Evolutionary conservation across 305 asterid species (phyloP), one percentile per base, ranked within the genome.

Genomic region (Plantago coronopus): DNA sequence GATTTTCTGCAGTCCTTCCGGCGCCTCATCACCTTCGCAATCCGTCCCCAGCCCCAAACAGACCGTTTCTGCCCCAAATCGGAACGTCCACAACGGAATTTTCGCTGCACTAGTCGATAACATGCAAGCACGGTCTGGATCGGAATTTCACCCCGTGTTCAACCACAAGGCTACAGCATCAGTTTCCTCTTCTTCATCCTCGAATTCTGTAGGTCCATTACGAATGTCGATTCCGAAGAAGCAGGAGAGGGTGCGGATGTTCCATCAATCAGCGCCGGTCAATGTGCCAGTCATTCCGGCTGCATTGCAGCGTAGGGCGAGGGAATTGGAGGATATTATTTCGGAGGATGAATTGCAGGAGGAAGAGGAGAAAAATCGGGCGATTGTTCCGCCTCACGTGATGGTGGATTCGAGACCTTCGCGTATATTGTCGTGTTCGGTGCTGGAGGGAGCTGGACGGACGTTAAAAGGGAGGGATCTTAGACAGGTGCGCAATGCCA

Each of bases 391-490:
- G 47, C 95, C 95, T 53, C 95, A 87, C 51, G 86, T 82, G 78
- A 29, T 87, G 65, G 79, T 82, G 62, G 85, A 70, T 7, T 57
- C 82, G 7, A 84, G 78, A 65, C 57, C 72, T 29, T 66, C 83
- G 42, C 83, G 82, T 57, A 37, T 68, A 73, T 58, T 76, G 62
- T 68, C 93, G 12, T 80, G 73, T 69, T 87, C 93, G 27, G 88
- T 87, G 57, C 56, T 87, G 70, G 95, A 87, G 68, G 95, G 95
- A 0, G 75, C 65, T 3, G 95, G 95, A 15, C 71, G 95, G 85
- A 87, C 91, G 19, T 69, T 87, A 72, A 87, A 84, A 69, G 95
- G 95, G 59, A 79, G 89, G 74, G 95, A 87, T 72, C 80, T 87
- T 54, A 69, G 88, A 72, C 95, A 80, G 71, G 95, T 87, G 72